These are phyloP conservation scores for Rubus parviflorus DNA, from an alignment of 306 rosid genomes.

Conservation along the genomic window DNA sequence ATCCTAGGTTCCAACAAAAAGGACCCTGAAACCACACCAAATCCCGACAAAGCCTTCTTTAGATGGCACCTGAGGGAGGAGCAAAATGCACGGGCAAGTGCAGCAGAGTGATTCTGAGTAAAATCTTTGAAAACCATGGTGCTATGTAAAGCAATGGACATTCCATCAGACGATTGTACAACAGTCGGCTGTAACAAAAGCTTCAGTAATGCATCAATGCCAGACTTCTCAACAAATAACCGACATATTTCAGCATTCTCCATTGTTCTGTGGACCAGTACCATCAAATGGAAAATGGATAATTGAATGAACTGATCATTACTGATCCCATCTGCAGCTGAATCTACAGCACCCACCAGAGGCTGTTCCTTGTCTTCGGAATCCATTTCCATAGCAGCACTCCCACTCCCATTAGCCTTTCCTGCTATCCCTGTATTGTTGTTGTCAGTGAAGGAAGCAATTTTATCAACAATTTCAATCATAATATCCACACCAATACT, in stretches of 20 bases:
- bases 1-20: conserved; percentile 71
- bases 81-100: conserved; percentile 85
- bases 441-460: conserved; percentile 63
- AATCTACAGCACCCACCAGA: conserved; percentile 47
- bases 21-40: conserved; percentile 58
- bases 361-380: conserved; percentile 62
- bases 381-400: conserved; percentile 83
- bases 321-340: conserved; percentile 61
- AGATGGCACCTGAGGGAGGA: conserved; percentile 72
- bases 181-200: conserved; percentile 68
- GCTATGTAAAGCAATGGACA: conserved; percentile 92
- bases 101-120: conserved; percentile 87
- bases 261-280: conserved; percentile 89
- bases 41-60: conserved; percentile 73
- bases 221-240: conserved; percentile 88
- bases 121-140: conserved; percentile 97
- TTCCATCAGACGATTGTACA: conserved; percentile 92
- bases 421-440: conserved; percentile 49
- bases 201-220: conserved; percentile 87
- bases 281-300: conserved; percentile 89
- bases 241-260: conserved; percentile 95
- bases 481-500: conserved; percentile 86
- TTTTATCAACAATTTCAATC: conserved; percentile 69
- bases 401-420: conserved; percentile 51
- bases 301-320: conserved; percentile 71